phyloP scores from a whole-genome alignment of 768 basidiomycete species.

The Tubosaeta brunneosetosa region DNA sequence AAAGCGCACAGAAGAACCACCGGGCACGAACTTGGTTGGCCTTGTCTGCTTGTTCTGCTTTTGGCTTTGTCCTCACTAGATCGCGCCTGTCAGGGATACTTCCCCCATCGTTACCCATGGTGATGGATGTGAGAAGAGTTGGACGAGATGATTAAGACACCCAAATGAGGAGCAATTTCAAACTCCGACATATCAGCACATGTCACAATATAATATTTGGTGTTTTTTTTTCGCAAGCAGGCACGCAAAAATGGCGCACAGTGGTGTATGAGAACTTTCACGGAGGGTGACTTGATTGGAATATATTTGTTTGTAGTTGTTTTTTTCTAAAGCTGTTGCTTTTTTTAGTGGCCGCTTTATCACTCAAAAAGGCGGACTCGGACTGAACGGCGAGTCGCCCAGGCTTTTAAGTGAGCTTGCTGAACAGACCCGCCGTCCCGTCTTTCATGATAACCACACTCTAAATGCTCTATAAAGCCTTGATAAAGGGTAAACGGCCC shows the following conservation, averaged over 20 bases:
- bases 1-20: conserved; percentile 93
- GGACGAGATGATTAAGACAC: conserved; percentile 4
- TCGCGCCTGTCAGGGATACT: conserved; percentile 83
- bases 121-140: conserved; percentile 7
- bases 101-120: conserved; percentile 87
- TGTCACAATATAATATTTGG: background rate
- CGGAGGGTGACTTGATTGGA: background rate
- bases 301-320: conserved; percentile 22
- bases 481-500: conserved; percentile 46
- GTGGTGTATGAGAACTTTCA: background rate
- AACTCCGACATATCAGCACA: conserved; percentile 8
- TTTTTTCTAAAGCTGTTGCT: conserved; percentile 20
- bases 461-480: conserved; percentile 29
- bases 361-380: conserved; percentile 4
- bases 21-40: conserved; percentile 82
- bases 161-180: background rate
- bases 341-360: conserved; percentile 8
- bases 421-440: conserved; percentile 6
- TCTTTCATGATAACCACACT: conserved; percentile 15
- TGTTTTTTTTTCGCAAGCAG: no score
- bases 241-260: background rate
- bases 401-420: conserved; percentile 1
- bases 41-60: conserved; percentile 87
- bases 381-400: conserved; percentile 1
- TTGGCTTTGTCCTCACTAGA: conserved; percentile 66